Evolutionary conservation across 306 rosid genomes (phyloP).

Genomic region (Dalbergia oliveri): DNA sequence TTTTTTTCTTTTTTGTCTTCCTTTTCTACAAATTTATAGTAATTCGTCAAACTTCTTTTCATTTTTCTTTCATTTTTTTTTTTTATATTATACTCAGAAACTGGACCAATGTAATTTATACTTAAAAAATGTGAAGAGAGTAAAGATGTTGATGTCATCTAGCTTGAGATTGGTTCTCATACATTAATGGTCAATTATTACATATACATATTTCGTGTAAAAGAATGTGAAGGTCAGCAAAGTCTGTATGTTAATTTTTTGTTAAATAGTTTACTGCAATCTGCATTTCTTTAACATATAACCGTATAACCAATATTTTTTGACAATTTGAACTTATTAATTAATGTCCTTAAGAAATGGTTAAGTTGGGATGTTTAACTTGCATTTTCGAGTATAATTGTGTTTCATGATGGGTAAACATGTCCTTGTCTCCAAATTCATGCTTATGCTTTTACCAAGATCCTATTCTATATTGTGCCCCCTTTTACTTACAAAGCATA

Average conservation of each 20-base stretch:
- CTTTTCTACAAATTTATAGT: conserved; percentile 4
- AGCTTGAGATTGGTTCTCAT: conserved; percentile 16
- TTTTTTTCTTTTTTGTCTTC: not conserved
- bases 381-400: not conserved
- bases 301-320: not conserved
- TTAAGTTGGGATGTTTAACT: conserved; percentile 14
- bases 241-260: not conserved
- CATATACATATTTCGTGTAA: not conserved
- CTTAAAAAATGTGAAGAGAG: not conserved
- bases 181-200: conserved; percentile 4
- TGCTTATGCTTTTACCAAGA: not conserved
- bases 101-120: not conserved
- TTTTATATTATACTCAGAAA: not conserved
- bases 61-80: too few species aligned
- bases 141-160: not conserved
- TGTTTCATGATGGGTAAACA: conserved; percentile 2
- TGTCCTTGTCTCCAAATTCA: not conserved
- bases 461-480: not conserved
- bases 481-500: not conserved
- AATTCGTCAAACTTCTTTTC: not conserved
- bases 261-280: not conserved
- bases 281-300: not conserved
- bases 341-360: not conserved
- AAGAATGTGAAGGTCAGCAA: conserved; percentile 7
- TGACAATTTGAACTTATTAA: not conserved